Conservation (phyloP, 169 alveolate genomes). For the Eimeria necatrix region DNA sequence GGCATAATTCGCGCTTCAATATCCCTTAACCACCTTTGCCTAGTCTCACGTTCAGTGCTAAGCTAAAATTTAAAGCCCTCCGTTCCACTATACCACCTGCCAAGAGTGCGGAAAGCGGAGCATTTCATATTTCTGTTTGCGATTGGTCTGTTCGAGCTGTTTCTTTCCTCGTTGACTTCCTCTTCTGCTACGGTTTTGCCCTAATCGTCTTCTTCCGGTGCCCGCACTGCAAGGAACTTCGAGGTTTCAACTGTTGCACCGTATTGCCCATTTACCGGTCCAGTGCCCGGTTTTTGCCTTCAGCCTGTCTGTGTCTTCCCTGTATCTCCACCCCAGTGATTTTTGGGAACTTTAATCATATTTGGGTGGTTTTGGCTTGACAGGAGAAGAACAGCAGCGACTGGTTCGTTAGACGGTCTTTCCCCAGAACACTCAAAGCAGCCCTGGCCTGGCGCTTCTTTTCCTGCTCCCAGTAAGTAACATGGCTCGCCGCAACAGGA, state of each 20-base stretch:
- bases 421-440: background rate
- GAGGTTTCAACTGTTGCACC: too few relatives aligned
- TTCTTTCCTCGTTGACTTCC: background rate
- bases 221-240: background rate
- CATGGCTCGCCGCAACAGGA: constrained; percentile 64
- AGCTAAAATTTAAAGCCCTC: too few relatives aligned
- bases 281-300: background rate
- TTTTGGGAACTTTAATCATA: background rate
- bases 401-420: background rate
- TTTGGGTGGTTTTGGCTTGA: constrained; percentile 60
- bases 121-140: too few relatives aligned
- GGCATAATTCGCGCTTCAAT: too few relatives aligned
- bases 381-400: constrained; percentile 24
- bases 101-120: too few relatives aligned
- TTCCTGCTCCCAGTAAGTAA: constrained; percentile 24
- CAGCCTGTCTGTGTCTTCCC: background rate
- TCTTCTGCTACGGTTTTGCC: background rate
- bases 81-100: too few relatives aligned
- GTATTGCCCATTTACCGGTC: too few relatives aligned
- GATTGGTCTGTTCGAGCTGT: background rate
- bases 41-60: too few relatives aligned
- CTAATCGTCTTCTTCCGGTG: background rate
- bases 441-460: background rate
- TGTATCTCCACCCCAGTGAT: background rate
- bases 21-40: too few relatives aligned